Base-by-base conservation (phyloP, 2,329 filamentous ascomycete genomes). In the Venturia aucupariae region DNA sequence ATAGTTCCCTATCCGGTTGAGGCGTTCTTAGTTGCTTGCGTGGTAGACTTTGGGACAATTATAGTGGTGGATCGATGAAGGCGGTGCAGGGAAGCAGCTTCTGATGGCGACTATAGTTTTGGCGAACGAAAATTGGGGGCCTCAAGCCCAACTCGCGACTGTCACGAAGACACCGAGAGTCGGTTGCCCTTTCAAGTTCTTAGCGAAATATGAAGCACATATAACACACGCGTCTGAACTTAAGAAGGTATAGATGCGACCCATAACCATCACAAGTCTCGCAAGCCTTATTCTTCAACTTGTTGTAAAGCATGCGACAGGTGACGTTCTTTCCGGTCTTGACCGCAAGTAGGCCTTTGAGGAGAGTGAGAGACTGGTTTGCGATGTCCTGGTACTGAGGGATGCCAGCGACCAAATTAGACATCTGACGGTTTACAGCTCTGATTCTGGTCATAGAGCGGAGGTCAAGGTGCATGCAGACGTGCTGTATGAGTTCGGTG, bases 381-480 rank as follows among this genome's bases (percentile, higher is more conserved):
- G 51, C 51, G 30, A 57, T 35, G 2, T 15, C 15, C 30, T 57
- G 51, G 27, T 57, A 57, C 30, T 57, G 27, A 13, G 51, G 51
- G 10, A 57, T 57, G 30, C 51, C 30, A 32, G 27, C 15, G 27
- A 57, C 51, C 15, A 57, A 27, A 8, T 11, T 35, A 30, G 17
- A 57, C 51, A 57, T 57, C 17, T 57, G 51, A 5, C 51, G 51
- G 30, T 57, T 57, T 27, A 35, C 51, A n/a, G 51, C 51, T 35
- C 30, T 57, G 27, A 57, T 57, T 6, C 19, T 32, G 4, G 51
- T 15, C 7, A 57, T 7, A 3, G 51, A 57, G 51, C 51, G 51
- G 51, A 57, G 51, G 30, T 57, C 51, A 24, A 57, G 51, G 51
- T 35, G 27, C 51, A 35, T n/a, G 51, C 51, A 57, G 51, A 57